Evolutionary conservation across 352 stramenopile species (phyloP).

Genomic region (Paralagenidium karlingii): DNA sequence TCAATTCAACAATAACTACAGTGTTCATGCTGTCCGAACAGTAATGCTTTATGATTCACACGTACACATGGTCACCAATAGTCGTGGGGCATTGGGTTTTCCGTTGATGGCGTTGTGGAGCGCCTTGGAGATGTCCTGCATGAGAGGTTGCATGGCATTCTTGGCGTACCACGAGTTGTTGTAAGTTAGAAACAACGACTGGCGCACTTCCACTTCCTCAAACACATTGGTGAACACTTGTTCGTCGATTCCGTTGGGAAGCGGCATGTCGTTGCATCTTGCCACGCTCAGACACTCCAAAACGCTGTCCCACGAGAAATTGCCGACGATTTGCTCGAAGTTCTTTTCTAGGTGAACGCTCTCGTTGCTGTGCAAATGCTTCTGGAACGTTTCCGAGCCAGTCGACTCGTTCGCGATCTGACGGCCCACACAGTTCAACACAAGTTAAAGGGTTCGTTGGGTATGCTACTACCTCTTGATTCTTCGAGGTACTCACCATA

Average conservation of each 20-base stretch:
- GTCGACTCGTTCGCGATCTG: constrained; percentile 48
- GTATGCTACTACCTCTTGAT: too few species aligned
- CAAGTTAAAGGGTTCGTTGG: neutral
- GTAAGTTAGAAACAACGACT: constrained; percentile 48
- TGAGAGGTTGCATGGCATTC: constrained; percentile 74
- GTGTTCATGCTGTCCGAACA: neutral
- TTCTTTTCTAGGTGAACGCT: constrained; percentile 36
- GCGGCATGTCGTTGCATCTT: constrained; percentile 58
- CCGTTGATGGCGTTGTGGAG: constrained; percentile 37
- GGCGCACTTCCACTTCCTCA: constrained; percentile 53
- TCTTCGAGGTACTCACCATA: constrained; percentile 4
- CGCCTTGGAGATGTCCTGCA: constrained; percentile 47
- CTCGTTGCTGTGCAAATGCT: constrained; percentile 25
- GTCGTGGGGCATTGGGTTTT: constrained; percentile 21
- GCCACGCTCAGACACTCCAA: constrained; percentile 74
- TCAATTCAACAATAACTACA: constrained; percentile 1
- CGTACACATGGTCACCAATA: constrained; percentile 70
- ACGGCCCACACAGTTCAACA: neutral
- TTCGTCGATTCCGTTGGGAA: constrained; percentile 52
- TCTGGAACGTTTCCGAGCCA: constrained; percentile 34
- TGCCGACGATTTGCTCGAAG: constrained; percentile 51
- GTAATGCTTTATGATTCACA: neutral
- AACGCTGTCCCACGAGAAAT: constrained; percentile 69
- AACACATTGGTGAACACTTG: constrained; percentile 67
- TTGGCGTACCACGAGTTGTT: constrained; percentile 79